Percentiles rank a stretch among this genome's conserved stretches.
phyloP scores from a whole-genome alignment of 805 yeast species.

The Wickerhamiella spandovensis region DNA sequence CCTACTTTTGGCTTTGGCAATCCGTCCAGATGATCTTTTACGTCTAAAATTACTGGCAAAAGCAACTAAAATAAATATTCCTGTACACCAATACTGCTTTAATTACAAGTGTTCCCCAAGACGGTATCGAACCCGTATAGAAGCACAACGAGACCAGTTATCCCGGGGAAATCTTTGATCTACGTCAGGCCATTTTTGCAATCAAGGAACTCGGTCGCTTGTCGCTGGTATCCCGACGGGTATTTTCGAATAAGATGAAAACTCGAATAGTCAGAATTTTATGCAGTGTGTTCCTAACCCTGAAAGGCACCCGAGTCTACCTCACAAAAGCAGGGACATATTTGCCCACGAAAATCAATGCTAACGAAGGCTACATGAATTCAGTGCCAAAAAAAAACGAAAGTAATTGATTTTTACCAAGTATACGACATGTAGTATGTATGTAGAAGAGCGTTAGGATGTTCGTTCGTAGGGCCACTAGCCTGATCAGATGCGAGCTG shows the following conservation, averaged over 20 bases:
- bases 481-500: too few relatives aligned
- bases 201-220: conserved; percentile 7
- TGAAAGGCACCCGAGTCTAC: too few relatives aligned
- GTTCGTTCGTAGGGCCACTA: too few relatives aligned
- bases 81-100: not conserved
- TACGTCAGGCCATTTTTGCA: conserved; percentile 23
- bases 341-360: too few relatives aligned
- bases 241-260: conserved; percentile 1
- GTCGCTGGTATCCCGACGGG: conserved; percentile 18
- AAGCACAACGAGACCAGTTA: conserved; percentile 7
- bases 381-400: too few relatives aligned
- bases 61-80: not conserved
- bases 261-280: not conserved
- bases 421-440: too few relatives aligned
- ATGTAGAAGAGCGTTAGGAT: too few relatives aligned
- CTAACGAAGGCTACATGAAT: too few relatives aligned
- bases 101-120: conserved; percentile 17
- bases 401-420: too few relatives aligned
- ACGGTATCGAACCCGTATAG: conserved; percentile 19
- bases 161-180: conserved; percentile 15
- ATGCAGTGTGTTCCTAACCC: not conserved
- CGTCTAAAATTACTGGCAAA: not conserved
- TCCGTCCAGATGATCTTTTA: conserved; percentile 1
- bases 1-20: conserved; percentile 72
- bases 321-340: too few relatives aligned